Conservation (phyloP, 2,329 filamentous ascomycete species). For the Drechslerella dactyloides region DNA sequence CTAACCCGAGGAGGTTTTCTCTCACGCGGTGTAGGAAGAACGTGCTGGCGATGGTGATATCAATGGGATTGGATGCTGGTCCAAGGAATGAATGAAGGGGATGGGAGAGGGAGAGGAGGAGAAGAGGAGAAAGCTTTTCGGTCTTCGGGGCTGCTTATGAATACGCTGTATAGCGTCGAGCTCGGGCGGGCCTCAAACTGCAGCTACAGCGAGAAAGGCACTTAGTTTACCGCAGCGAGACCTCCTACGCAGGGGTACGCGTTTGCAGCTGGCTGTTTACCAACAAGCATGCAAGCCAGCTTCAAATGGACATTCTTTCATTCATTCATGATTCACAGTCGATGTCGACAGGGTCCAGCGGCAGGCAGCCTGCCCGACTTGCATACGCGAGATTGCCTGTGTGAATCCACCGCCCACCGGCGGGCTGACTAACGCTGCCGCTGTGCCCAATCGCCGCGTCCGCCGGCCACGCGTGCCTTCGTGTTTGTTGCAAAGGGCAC, state of each 20-base stretch:
- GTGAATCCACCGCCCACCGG: neutral
- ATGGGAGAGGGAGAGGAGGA: slow-evolving; percentile 53
- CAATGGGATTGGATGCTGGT: slow-evolving; percentile 7
- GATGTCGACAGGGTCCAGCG: neutral
- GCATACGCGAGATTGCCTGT: slow-evolving; percentile 23
- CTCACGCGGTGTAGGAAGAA: neutral
- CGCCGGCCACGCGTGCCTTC: slow-evolving; percentile 12
- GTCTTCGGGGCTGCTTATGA: slow-evolving; percentile 56
- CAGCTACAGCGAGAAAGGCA: slow-evolving; percentile 52
- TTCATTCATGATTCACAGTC: too few relatives aligned
- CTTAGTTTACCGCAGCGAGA: slow-evolving; percentile 12
- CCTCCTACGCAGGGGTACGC: slow-evolving; percentile 25
- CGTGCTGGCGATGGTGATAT: neutral
- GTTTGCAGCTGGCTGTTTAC: slow-evolving; percentile 30
- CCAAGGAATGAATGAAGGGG: slow-evolving; percentile 41
- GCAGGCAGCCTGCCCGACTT: neutral
- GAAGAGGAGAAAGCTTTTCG: slow-evolving; percentile 52
- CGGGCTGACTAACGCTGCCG: too few relatives aligned
- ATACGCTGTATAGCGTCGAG: slow-evolving; percentile 52
- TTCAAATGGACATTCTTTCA: too few relatives aligned
- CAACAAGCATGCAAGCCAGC: slow-evolving; percentile 5
- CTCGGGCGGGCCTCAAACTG: slow-evolving; percentile 53
- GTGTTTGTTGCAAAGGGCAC: slow-evolving; percentile 10
- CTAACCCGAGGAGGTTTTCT: neutral
- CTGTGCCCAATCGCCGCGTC: slow-evolving; percentile 23